These are phyloP conservation scores for Calonectria honghensis DNA, from an alignment of 2,329 filamentous ascomycete genomes.

Conservation along the genomic window DNA sequence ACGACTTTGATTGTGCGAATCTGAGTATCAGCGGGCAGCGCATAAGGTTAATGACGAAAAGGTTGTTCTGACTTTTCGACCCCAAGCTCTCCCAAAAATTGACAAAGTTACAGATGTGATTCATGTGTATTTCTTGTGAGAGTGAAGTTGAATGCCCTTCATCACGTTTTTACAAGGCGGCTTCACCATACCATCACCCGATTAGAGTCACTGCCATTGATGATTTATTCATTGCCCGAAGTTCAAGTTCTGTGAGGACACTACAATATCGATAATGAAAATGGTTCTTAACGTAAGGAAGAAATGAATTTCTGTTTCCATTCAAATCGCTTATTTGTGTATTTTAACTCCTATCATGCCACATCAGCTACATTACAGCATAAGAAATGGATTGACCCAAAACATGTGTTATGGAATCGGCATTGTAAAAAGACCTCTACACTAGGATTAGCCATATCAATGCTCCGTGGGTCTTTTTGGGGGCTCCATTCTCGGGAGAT, in stretches of 20 bases:
- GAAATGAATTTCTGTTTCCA: no score
- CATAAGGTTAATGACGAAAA: not conserved
- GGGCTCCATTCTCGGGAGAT: not conserved
- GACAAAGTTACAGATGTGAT: not conserved
- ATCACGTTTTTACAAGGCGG: not conserved
- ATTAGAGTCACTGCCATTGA: not conserved
- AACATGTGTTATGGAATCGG: not conserved
- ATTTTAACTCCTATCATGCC: not conserved
- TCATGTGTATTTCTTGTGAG: not conserved
- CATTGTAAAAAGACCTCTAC: not conserved
- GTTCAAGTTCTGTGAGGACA: not conserved
- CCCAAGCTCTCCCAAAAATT: not conserved
- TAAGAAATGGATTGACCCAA: not conserved
- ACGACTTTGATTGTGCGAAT: not conserved
- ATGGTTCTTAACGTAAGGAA: accelerated
- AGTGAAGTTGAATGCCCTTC: not conserved
- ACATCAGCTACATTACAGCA: not conserved
- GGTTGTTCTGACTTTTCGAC: not conserved
- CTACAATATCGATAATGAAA: not conserved
- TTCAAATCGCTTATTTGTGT: no score
- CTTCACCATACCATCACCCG: not conserved
- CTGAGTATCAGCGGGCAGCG: not conserved
- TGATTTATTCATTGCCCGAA: not conserved
- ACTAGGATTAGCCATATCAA: not conserved
- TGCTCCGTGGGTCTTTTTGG: not conserved